A percentile compares a stretch with the other conserved stretches of the same genome.
These are phyloP conservation scores for Actinomortierella wolfii DNA, from an alignment of 371 early-diverging fungal genomes.

Conservation along the genomic window DNA sequence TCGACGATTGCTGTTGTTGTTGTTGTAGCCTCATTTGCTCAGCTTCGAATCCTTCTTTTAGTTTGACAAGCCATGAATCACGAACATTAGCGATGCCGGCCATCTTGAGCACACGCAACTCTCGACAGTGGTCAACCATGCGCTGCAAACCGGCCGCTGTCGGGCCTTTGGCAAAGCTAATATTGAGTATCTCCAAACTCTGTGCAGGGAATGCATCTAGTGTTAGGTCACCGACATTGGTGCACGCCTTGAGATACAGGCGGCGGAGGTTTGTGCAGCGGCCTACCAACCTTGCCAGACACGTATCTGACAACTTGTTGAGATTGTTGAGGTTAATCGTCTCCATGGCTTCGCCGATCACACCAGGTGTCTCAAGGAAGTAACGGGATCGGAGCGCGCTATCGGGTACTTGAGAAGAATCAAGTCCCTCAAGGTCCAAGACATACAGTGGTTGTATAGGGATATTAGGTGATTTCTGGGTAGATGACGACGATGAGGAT, in stretches of 20 bases:
- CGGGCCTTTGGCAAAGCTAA: constrained; percentile 30
- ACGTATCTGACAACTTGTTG: constrained; percentile 16
- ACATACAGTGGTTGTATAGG: constrained; percentile 6
- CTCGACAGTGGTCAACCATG: constrained; percentile 14
- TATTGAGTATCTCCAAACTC: constrained; percentile 17
- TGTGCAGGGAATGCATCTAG: constrained; percentile 11
- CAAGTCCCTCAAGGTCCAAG: constrained; percentile 28
- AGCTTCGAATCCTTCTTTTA: constrained; percentile 12
- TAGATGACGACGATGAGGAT: no score
- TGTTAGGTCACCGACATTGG: constrained; percentile 32
- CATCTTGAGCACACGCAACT: constrained; percentile 19
- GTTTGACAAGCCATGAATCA: constrained; percentile 18
- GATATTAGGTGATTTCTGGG: no score
- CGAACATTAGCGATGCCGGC: constrained; percentile 21
- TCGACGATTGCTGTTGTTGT: not conserved
- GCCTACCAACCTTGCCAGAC: constrained; percentile 14
- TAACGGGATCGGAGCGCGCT: constrained; percentile 5
- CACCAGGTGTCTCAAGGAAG: constrained; percentile 7
- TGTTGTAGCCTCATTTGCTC: constrained; percentile 2
- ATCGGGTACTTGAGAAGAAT: constrained; percentile 26
- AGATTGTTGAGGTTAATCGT: constrained; percentile 20
- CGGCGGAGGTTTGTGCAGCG: constrained; percentile 2
- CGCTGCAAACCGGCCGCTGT: constrained; percentile 22
- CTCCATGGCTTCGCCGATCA: constrained; percentile 20
- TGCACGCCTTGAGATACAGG: constrained; percentile 31